These are phyloP conservation scores for Penstemon eatonii DNA, from an alignment of 257 asterid species.

Conservation along the genomic window DNA sequence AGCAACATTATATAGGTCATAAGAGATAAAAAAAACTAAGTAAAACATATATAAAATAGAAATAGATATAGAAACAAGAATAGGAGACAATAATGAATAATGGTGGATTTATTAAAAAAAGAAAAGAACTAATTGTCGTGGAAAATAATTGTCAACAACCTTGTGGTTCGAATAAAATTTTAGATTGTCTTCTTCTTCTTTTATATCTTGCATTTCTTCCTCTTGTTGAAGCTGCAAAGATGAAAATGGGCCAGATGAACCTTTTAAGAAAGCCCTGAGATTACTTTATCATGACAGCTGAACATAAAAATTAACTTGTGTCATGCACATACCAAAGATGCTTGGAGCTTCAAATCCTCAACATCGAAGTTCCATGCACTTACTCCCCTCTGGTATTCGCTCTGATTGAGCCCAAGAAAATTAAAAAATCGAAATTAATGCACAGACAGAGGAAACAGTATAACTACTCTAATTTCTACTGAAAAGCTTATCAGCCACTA, in stretches of 20 bases:
- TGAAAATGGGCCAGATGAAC: conserved; percentile 26
- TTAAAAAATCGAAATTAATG: conserved; percentile 18
- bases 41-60: conserved; percentile 12
- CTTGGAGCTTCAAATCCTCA: conserved; percentile 93
- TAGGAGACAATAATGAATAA: not conserved
- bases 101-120: too few relatives aligned
- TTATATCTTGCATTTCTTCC: conserved; percentile 70
- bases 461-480: conserved; percentile 10
- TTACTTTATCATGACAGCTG: conserved; percentile 5
- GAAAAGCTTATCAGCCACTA: not conserved
- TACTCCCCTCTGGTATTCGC: conserved; percentile 98
- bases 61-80: conserved; percentile 2
- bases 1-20: conserved; percentile 12
- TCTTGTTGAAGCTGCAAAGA: conserved; percentile 79
- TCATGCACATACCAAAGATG: conserved; percentile 69
- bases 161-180: conserved; percentile 39
- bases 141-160: conserved; percentile 40
- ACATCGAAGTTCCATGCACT: conserved; percentile 98
- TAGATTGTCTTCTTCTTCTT: conserved; percentile 56
- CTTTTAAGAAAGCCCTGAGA: conserved; percentile 20
- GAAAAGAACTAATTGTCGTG: conserved; percentile 1
- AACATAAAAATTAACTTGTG: conserved; percentile 17
- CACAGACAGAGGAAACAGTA: conserved; percentile 2
- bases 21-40: conserved; percentile 18
- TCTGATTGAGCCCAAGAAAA: conserved; percentile 48